Base-by-base conservation (phyloP, 768 basidiomycete genomes). In the Tulasnella sp. region DNA sequence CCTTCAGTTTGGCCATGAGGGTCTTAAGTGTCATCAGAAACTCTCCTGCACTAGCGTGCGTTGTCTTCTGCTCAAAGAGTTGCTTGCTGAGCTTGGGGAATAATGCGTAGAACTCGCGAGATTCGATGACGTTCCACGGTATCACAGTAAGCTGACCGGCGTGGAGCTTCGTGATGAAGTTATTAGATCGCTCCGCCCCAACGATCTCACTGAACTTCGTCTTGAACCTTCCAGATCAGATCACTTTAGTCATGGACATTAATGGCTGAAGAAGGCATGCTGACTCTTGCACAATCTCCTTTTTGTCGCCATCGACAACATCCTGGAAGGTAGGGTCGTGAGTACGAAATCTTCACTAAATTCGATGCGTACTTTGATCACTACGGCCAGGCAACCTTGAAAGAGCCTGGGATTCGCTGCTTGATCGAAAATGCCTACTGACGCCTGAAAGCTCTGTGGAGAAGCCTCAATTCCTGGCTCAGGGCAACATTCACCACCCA, bases 61-160 rank as follows among this genome's bases (percentile, higher is more conserved):
- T 80, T 0, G 76, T 56, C 2, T 64, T 60, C 60, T 82, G 80
- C 47, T 72, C 70, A 60, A 83, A 78, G 4, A 84, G 66, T 2
- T 70, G 69, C 51, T 68, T 70, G 62, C 78, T 80, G 29, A 84
- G 62, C 0, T 69, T 67, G 0, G 72, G 71, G 56, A 84, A 82
- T n/a, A 82, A 64, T 2, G 67, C 71, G 61, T 84, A 84, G 65
- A 84, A 84, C 23, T 80, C 76, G 47, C 68, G 74, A 0, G 82
- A 82, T 64, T 81, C 79, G 32, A 84, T 83, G 47, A 84, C 80
- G 0, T 81, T 82, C 83, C 83, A 84, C 3, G 82, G 83, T 11
- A 83, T 74, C 13, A 84, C 83, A 38, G 72, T 73, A 4, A 84
- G 64, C 53, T 73, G 73, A 1, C 82, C 82, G 0, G 73, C 72